Evolutionary conservation across 306 rosid genomes (phyloP).

Genomic region (Prunus mongolica): DNA sequence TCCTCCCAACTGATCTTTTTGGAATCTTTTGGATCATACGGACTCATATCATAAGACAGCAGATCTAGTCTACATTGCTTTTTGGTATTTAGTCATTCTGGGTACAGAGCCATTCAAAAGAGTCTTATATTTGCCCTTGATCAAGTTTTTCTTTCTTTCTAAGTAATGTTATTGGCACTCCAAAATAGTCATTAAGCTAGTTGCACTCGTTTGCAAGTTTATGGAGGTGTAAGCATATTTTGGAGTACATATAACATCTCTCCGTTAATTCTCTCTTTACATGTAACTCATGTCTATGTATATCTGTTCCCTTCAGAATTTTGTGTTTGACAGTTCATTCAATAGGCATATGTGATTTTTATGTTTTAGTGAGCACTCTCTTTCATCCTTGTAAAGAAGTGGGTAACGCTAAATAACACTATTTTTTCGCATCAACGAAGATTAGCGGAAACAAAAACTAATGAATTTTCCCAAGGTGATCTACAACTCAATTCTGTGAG

Average conservation of each 20-base stretch:
- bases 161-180: background rate
- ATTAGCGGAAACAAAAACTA: no score
- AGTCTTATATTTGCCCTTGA: background rate
- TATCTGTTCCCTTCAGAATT: background rate
- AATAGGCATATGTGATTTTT: background rate
- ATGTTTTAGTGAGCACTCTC: background rate
- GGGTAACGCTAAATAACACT: no score
- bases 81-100: slow-evolving; percentile 10
- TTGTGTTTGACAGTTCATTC: background rate
- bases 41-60: background rate
- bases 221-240: background rate
- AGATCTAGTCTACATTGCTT: background rate
- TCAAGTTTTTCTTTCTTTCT: background rate
- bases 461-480: no score
- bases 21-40: background rate
- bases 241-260: background rate
- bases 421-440: no score
- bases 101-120: background rate
- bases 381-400: no score
- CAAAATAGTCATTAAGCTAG: background rate
- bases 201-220: background rate
- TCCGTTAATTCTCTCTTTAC: background rate
- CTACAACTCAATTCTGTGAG: no score
- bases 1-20: background rate
- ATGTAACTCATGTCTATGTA: background rate